These are phyloP conservation scores for Hanseniaspora sp. DNA, from an alignment of 1,139 yeast species.

Conservation along the genomic window DNA sequence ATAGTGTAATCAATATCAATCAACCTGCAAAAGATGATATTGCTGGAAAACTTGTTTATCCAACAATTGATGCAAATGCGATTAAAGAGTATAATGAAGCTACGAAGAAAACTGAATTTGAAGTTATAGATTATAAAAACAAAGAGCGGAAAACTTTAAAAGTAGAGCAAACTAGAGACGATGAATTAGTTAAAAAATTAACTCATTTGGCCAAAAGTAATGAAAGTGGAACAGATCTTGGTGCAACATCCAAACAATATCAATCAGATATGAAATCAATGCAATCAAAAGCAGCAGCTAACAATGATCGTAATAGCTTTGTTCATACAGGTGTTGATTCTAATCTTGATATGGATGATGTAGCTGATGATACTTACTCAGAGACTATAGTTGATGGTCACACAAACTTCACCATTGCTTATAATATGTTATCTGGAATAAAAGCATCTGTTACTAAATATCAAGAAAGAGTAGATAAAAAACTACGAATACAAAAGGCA, in stretches of 20 bases:
- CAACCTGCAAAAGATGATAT: neutral
- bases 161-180: neutral
- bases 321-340: neutral
- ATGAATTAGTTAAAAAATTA: slow-evolving; percentile 3
- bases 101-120: slow-evolving; percentile 2
- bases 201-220: slow-evolving; percentile 4
- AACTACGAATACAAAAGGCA: slow-evolving; percentile 59
- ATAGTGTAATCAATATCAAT: neutral
- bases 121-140: slow-evolving; percentile 14
- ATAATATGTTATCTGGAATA: slow-evolving; percentile 94
- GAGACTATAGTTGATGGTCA: slow-evolving; percentile 86
- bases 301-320: slow-evolving; percentile 14
- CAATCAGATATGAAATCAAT: neutral
- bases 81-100: slow-evolving; percentile 12
- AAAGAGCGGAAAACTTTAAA: slow-evolving; percentile 8
- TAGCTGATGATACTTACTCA: slow-evolving; percentile 54
- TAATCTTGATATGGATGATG: slow-evolving; percentile 39
- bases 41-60: neutral
- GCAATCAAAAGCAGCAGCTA: neutral
- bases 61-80: slow-evolving; percentile 9
- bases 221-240: neutral
- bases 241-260: neutral
- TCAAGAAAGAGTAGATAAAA: slow-evolving; percentile 66
- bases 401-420: slow-evolving; percentile 85
- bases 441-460: slow-evolving; percentile 59